These are phyloP conservation scores for Colletotrichum spinosum DNA, from an alignment of 2,329 filamentous ascomycete genomes.

Conservation along the genomic window DNA sequence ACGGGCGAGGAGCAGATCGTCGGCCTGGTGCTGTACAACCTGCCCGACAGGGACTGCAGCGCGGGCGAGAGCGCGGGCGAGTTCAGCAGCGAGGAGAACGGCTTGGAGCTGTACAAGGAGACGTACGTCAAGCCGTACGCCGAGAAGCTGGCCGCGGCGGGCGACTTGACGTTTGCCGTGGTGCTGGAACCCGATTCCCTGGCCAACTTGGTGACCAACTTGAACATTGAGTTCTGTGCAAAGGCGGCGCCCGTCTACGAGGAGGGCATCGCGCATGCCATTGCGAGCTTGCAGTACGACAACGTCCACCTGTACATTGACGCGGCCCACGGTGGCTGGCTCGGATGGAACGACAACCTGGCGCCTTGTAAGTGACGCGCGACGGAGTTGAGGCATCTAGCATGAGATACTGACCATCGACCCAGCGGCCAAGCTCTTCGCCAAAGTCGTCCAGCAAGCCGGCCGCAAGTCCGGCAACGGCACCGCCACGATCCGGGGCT, in stretches of 20 bases:
- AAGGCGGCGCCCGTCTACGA: slow-evolving; percentile 52
- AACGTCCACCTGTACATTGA: slow-evolving; percentile 55
- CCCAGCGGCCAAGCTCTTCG: slow-evolving; percentile 53
- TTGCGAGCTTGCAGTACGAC: slow-evolving; percentile 50
- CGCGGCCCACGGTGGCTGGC: slow-evolving; percentile 56
- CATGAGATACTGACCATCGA: not conserved
- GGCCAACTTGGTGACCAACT: slow-evolving; percentile 56
- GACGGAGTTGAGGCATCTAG: not conserved
- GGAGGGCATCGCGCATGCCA: slow-evolving; percentile 55
- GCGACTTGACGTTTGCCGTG: slow-evolving; percentile 54
- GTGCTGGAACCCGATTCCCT: slow-evolving; percentile 59
- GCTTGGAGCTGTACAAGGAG: slow-evolving; percentile 53
- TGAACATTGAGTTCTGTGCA: slow-evolving; percentile 50
- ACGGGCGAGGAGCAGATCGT: slow-evolving; percentile 53
- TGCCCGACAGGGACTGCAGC: slow-evolving; percentile 59
- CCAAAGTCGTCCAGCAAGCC: slow-evolving; percentile 51
- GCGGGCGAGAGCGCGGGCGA: slow-evolving; percentile 57
- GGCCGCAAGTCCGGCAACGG: slow-evolving; percentile 35
- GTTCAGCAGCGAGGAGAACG: slow-evolving; percentile 49
- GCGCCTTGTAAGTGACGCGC: slow-evolving; percentile 45
- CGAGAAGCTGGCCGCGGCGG: slow-evolving; percentile 49
- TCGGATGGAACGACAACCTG: slow-evolving; percentile 55
- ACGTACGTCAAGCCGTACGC: slow-evolving; percentile 54
- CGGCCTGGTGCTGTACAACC: slow-evolving; percentile 57
- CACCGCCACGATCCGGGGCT: slow-evolving; percentile 49